Base-by-base conservation (phyloP, 2,329 filamentous ascomycete genomes). In the Fonsecaea erecta region DNA sequence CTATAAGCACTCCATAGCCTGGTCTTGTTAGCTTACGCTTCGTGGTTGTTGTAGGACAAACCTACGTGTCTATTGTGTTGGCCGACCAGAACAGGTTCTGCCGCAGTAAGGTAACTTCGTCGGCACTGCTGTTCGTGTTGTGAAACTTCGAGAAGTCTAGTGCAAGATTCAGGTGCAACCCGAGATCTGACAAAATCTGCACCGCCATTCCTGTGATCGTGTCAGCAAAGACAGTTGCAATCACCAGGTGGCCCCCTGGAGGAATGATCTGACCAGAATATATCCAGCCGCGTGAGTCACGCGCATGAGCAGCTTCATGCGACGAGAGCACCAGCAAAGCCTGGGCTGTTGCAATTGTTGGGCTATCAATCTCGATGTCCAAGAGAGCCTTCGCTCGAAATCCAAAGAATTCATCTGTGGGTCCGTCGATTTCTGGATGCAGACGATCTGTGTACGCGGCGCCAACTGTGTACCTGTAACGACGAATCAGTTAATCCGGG, bases 291-390 rank as follows among this genome's bases (percentile, higher is more conserved):
- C 81, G 76, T 16, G 80, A 77, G 64, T 81, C 80, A 11, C 80
- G 75, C 16, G 77, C 78, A 21, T 74, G 78, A 6, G 78, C 79
- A 3, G 77, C 77, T 66, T 83, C 81, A 37, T 79, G 77, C 16
- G 74, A 77, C 46, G 80, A 81, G 53, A 83, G 72, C 16, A 83
- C 74, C 1, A 80, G 76, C 48, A 83, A 73, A 1, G 81, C 78
- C 60, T 83, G 81, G 7, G 81, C 77, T 2, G 81, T 83, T 3
- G 81, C 79, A n/a, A 83, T 74, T 51, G 76, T 79, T 0, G 81
- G 81, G 28, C 75, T 77, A 62, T 83, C 81, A 14, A 83, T 71
- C 64, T 83, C 81, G 3, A 82, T 77, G 43, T 83, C 80, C 8
- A 83, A 68, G 4, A 81, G 73, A 6, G 76, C 75, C 64, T 82